Evolutionary conservation across 306 rosid genomes (phyloP).

Genomic region (Hylodesmum podocarpum): DNA sequence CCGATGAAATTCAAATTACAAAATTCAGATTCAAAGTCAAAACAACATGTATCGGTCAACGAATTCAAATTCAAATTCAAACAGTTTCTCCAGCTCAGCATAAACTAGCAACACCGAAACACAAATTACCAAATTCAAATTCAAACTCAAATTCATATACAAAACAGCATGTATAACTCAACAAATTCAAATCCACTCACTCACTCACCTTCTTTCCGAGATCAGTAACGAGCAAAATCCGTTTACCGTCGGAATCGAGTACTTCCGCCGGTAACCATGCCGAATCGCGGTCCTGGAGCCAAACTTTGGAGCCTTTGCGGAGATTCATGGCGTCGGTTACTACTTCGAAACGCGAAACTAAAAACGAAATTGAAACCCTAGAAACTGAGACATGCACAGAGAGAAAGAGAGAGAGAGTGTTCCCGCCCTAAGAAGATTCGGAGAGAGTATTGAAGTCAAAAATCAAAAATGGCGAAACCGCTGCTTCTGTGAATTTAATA

Average conservation of each 20-base stretch:
- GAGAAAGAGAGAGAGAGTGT: conserved; percentile 14
- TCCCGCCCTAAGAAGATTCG: conserved; percentile 85
- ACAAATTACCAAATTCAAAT: not conserved
- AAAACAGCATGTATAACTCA: not conserved
- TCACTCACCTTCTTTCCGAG: conserved; percentile 74
- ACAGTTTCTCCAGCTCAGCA: conserved; percentile 55
- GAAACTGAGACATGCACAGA: conserved; percentile 20
- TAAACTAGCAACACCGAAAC: conserved; percentile 42
- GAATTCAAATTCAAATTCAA: not conserved
- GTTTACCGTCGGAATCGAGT: conserved; percentile 47
- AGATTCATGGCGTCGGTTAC: conserved; percentile 49
- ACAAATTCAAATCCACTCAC: conserved; percentile 16
- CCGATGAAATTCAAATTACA: not conserved
- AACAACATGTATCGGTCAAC: too few species aligned
- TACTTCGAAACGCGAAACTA: not conserved
- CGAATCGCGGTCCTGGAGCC: conserved; percentile 67
- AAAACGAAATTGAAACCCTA: conserved; percentile 53
- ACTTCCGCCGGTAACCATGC: conserved; percentile 88
- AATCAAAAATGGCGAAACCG: conserved; percentile 43
- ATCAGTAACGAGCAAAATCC: conserved; percentile 43
- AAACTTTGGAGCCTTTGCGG: conserved; percentile 85
- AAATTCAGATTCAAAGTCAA: too few species aligned
- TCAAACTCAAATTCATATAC: not conserved
- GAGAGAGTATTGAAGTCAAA: conserved; percentile 29
- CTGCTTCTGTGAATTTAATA: conserved; percentile 1